A percentile compares a stretch with the other conserved stretches of the same genome.
phyloP scores from a whole-genome alignment of 768 basidiomycete genomes.

The Termitomyces sp. region DNA sequence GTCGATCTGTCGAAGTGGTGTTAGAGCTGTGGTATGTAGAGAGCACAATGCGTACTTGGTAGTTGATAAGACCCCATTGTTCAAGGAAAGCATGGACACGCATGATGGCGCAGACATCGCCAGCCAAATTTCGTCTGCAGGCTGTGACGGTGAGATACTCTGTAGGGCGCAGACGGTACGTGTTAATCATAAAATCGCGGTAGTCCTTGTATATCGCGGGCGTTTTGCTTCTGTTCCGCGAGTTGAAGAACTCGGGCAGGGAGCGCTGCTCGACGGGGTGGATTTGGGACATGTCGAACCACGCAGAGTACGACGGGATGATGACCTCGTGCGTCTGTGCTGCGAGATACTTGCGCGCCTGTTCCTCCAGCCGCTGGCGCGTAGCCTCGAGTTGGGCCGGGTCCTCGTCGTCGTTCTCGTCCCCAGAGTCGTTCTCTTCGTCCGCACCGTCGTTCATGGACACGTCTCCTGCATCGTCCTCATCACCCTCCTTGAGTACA shows the following conservation, averaged over 20 bases:
- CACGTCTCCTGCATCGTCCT: constrained; percentile 67
- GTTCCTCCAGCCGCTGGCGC: constrained; percentile 74
- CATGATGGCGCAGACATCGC: constrained; percentile 98
- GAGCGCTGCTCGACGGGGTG: constrained; percentile 89
- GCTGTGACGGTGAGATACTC: constrained; percentile 98
- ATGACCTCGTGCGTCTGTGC: constrained; percentile 97
- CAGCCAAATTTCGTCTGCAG: constrained; percentile 91
- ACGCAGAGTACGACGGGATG: constrained; percentile 94
- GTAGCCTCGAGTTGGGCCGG: constrained; percentile 79
- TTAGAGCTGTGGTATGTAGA: not conserved
- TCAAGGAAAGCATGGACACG: constrained; percentile 98
- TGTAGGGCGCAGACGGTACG: constrained; percentile 86
- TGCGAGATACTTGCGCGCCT: constrained; percentile 90
- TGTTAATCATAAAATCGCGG: constrained; percentile 99
- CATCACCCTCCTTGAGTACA: constrained; percentile 47
- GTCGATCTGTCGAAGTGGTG: constrained; percentile 63
- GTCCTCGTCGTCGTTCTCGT: constrained; percentile 83
- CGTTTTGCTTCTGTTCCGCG: constrained; percentile 90
- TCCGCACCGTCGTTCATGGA: constrained; percentile 79
- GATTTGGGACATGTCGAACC: constrained; percentile 96
- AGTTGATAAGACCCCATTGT: constrained; percentile 98
- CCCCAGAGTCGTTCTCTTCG: constrained; percentile 71
- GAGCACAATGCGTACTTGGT: constrained; percentile 61
- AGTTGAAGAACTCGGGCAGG: constrained; percentile 97
- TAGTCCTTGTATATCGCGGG: constrained; percentile 99